These are phyloP conservation scores for Hypoxylon sp. DNA, from an alignment of 2,329 filamentous ascomycete genomes.

Conservation along the genomic window DNA sequence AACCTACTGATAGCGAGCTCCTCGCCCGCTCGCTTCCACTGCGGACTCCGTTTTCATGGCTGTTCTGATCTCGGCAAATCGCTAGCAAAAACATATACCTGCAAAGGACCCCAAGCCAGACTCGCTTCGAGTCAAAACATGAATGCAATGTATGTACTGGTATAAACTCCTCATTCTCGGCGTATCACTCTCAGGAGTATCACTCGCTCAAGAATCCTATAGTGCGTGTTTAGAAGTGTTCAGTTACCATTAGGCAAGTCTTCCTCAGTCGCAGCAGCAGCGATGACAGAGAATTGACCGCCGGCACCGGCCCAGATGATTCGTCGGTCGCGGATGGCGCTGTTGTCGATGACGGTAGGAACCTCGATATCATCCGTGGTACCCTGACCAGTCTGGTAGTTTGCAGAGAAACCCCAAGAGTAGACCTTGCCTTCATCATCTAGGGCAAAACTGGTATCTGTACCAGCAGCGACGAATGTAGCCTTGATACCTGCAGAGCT, in stretches of 20 bases:
- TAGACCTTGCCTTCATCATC: conserved; percentile 77
- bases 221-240: background rate
- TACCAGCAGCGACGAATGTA: conserved; percentile 70
- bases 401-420: conserved; percentile 84
- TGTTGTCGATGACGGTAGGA: conserved; percentile 87
- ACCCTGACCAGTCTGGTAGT: conserved; percentile 84
- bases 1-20: background rate
- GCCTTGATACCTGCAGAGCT: conserved; percentile 61
- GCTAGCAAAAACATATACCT: background rate
- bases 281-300: conserved; percentile 82
- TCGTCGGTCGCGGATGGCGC: conserved; percentile 79
- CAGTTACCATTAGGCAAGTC: conserved; percentile 31
- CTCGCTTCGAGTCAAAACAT: conserved; percentile 12
- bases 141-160: conserved; percentile 24
- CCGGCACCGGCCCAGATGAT: conserved; percentile 86
- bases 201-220: background rate
- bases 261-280: conserved; percentile 57
- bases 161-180: conserved; percentile 3
- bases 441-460: conserved; percentile 80
- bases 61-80: conserved; percentile 7
- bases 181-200: conserved; percentile 8
- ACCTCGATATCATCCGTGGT: conserved; percentile 82
- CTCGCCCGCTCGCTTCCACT: conserved; percentile 1
- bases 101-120: conserved; percentile 1
- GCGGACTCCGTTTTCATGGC: background rate